A percentile compares a stretch with the other conserved stretches of the same genome.
These are phyloP conservation scores for Santalum album DNA, from an alignment of 164 flowering plant genomes.

Conservation along the genomic window DNA sequence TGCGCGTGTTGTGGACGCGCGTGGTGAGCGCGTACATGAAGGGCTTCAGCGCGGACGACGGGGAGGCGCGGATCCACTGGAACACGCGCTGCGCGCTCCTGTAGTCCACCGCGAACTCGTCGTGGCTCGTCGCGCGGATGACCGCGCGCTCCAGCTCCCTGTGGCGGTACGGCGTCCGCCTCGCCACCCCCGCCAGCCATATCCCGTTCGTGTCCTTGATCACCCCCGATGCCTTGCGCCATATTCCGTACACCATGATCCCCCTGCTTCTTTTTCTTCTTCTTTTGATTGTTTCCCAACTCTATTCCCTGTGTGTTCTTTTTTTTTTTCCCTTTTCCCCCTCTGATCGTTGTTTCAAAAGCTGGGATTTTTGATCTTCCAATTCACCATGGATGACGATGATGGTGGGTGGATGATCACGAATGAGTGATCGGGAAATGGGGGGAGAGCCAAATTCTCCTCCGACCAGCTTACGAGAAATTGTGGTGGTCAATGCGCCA, in stretches of 20 bases:
- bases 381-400: too few relatives aligned
- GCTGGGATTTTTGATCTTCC: too few relatives aligned
- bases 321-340: too few relatives aligned
- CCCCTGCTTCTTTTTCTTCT: neutral
- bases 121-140: constrained; percentile 81
- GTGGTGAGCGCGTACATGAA: constrained; percentile 33
- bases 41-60: constrained; percentile 29
- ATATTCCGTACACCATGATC: constrained; percentile 11
- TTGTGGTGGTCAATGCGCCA: too few relatives aligned
- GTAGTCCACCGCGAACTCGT: constrained; percentile 46
- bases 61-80: constrained; percentile 46
- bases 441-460: too few relatives aligned
- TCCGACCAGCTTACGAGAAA: too few relatives aligned
- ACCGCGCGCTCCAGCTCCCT: constrained; percentile 59
- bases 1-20: constrained; percentile 48
- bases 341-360: too few relatives aligned
- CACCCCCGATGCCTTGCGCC: constrained; percentile 48
- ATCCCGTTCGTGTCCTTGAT: constrained; percentile 69
- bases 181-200: constrained; percentile 25
- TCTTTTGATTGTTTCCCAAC: too few relatives aligned
- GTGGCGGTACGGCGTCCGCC: constrained; percentile 22
- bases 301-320: too few relatives aligned
- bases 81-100: constrained; percentile 51
- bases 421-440: too few relatives aligned
- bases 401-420: too few relatives aligned